A percentile compares a stretch with the other conserved stretches of the same genome.
Evolutionary conservation across 2,329 filamentous ascomycete genomes (phyloP).

Genomic region (Colletotrichum tropicale): DNA sequence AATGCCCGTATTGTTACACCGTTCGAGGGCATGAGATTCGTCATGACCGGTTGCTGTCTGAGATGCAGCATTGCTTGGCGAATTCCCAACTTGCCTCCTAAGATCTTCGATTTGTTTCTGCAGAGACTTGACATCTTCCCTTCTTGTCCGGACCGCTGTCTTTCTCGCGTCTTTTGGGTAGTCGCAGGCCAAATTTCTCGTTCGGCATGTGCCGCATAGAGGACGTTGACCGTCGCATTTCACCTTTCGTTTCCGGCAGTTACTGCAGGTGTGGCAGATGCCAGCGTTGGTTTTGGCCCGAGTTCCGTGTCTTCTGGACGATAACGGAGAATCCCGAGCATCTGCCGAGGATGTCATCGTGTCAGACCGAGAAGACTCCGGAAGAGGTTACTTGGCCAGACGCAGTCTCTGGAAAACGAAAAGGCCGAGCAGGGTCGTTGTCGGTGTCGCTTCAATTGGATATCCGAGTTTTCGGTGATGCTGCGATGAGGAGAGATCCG

Average conservation of each 20-base stretch:
- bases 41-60: not conserved
- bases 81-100: not conserved
- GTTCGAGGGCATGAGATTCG: not conserved
- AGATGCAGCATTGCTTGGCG: not conserved
- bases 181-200: not conserved
- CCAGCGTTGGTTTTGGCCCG: not conserved
- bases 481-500: not conserved
- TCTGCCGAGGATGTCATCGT: not conserved
- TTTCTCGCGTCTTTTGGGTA: not conserved
- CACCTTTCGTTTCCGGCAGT: not conserved
- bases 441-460: not conserved
- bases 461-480: not conserved
- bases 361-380: not conserved
- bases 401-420: not conserved
- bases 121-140: not conserved
- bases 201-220: not conserved
- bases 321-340: not conserved
- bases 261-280: not conserved
- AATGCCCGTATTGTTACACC: not conserved
- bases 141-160: not conserved
- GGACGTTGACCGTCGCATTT: not conserved
- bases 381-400: not conserved
- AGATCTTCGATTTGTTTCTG: not conserved
- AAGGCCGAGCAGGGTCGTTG: not conserved
- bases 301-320: not conserved